Conservation (phyloP, 1,284 basidiomycete species). For the Volvariella surrecta region DNA sequence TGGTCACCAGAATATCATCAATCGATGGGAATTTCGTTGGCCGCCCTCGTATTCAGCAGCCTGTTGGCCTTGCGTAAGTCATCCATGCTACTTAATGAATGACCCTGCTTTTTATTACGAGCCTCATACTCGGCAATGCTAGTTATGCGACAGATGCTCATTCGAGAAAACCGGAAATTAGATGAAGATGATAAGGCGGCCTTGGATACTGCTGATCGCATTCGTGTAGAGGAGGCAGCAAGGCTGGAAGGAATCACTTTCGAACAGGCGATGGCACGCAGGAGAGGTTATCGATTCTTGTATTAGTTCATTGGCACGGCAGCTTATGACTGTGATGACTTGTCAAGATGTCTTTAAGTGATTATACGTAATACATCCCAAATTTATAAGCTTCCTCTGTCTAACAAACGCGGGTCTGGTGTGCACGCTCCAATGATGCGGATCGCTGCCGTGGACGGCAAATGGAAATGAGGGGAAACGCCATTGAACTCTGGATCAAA, state of each 20-base stretch:
- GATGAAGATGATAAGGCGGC: slow-evolving; percentile 35
- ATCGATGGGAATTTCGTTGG: slow-evolving; percentile 40
- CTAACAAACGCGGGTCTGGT: too few relatives aligned
- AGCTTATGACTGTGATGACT: too few relatives aligned
- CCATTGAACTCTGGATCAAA: too few relatives aligned
- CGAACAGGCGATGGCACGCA: slow-evolving; percentile 38
- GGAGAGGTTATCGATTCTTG: slow-evolving; percentile 40
- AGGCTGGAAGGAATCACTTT: slow-evolving; percentile 41
- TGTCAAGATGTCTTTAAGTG: too few relatives aligned
- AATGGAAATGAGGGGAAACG: too few relatives aligned
- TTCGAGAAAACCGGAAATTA: slow-evolving; percentile 33
- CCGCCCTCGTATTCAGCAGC: slow-evolving; percentile 27
- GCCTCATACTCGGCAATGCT: slow-evolving; percentile 1
- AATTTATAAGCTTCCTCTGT: too few relatives aligned
- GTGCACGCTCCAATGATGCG: too few relatives aligned
- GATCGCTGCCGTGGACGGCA: too few relatives aligned
- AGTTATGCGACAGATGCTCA: slow-evolving; percentile 40
- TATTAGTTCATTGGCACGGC: slow-evolving; percentile 19
- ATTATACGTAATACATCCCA: too few relatives aligned
- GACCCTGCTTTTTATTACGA: slow-evolving; percentile 1
- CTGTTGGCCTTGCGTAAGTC: slow-evolving; percentile 28
- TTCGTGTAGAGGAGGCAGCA: slow-evolving; percentile 40
- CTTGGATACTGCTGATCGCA: slow-evolving; percentile 28
- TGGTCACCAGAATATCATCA: slow-evolving; percentile 45
- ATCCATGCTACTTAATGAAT: too few relatives aligned